These are phyloP conservation scores for Lathyrus tuberosus DNA, from an alignment of 306 rosid species.

Conservation along the genomic window DNA sequence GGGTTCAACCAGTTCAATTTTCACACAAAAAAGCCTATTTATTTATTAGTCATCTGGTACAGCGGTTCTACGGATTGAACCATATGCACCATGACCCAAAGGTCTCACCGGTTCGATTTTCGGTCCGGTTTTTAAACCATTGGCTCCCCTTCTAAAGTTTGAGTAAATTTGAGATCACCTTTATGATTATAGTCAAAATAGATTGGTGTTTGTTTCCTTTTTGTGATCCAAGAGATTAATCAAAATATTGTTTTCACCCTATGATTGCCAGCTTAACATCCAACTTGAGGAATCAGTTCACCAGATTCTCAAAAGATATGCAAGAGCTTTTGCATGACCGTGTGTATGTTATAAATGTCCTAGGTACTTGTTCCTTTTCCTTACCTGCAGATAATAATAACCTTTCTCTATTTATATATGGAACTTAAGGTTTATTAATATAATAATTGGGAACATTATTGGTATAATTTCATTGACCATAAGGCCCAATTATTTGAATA, in stretches of 20 bases:
- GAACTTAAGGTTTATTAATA: background rate
- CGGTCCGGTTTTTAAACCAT: no score
- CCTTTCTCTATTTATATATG: slow-evolving; percentile 30
- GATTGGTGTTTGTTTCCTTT: slow-evolving; percentile 25
- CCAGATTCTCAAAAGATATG: slow-evolving; percentile 66
- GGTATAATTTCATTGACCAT: slow-evolving; percentile 3
- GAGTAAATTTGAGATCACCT: slow-evolving; percentile 15
- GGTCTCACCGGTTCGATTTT: no score
- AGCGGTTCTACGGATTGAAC: no score
- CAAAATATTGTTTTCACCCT: slow-evolving; percentile 19
- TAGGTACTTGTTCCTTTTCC: slow-evolving; percentile 60
- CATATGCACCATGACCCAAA: no score
- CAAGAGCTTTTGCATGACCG: slow-evolving; percentile 70
- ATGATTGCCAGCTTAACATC: slow-evolving; percentile 55
- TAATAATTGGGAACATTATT: slow-evolving; percentile 13
- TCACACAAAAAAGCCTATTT: no score
- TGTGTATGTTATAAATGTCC: slow-evolving; percentile 75
- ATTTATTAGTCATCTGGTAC: no score
- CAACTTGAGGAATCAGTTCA: slow-evolving; percentile 51
- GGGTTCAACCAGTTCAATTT: no score
- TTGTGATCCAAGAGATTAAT: slow-evolving; percentile 30
- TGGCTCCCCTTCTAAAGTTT: slow-evolving; percentile 10
- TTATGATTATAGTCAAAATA: slow-evolving; percentile 31
- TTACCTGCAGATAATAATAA: slow-evolving; percentile 10
- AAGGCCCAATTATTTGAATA: slow-evolving; percentile 17